Evolutionary conservation across 2,329 filamentous ascomycete species (phyloP).

Genomic region (Aspergillus aculeatinus): DNA sequence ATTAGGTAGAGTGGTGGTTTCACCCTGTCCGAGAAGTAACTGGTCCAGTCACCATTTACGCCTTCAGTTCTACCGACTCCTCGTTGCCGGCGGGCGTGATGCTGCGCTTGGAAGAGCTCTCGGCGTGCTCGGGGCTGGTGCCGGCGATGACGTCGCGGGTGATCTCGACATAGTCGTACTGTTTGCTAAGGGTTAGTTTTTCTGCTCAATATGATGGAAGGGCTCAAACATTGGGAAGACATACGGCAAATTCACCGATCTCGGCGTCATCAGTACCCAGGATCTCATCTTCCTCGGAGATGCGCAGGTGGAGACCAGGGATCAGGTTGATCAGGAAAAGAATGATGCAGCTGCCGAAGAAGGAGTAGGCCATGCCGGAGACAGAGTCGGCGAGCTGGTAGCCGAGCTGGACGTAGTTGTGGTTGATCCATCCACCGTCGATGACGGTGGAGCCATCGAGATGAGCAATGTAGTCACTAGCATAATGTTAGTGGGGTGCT

Average conservation of each 20-base stretch:
- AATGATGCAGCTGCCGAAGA: constrained; percentile 73
- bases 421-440: constrained; percentile 76
- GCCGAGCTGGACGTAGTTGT: constrained; percentile 77
- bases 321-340: constrained; percentile 77
- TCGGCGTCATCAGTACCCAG: constrained; percentile 85
- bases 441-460: constrained; percentile 71
- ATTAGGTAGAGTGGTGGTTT: neutral
- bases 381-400: constrained; percentile 83
- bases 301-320: constrained; percentile 72
- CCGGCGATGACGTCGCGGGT: constrained; percentile 63
- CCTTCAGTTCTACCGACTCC: constrained; percentile 26
- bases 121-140: constrained; percentile 22
- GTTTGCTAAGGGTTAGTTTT: constrained; percentile 5
- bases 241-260: constrained; percentile 84
- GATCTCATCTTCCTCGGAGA: constrained; percentile 74
- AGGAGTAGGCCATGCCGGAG: constrained; percentile 74
- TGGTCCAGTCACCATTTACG: constrained; percentile 9
- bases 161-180: constrained; percentile 88
- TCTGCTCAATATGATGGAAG: neutral
- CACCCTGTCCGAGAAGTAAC: neutral
- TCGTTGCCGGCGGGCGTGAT: constrained; percentile 26
- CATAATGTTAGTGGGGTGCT: constrained; percentile 14
- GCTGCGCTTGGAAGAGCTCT: constrained; percentile 31
- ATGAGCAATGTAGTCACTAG: constrained; percentile 72
- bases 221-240: constrained; percentile 24